Percentiles rank a stretch among this genome's conserved stretches.
phyloP scores from a whole-genome alignment of 371 early-diverging fungal species.

The Basidiobolus meristosporus region DNA sequence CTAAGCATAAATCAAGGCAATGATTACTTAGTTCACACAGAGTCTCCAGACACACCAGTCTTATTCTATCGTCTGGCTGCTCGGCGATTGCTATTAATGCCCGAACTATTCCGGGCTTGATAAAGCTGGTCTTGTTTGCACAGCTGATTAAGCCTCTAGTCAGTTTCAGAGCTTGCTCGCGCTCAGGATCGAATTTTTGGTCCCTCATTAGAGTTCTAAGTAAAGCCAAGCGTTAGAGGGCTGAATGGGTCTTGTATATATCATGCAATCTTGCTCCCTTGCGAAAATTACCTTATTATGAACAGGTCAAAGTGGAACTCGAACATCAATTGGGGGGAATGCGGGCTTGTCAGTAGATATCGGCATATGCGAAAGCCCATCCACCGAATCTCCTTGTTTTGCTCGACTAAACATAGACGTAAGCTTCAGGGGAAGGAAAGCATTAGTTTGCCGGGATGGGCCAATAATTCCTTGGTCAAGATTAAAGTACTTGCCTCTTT shows the following conservation, averaged over 20 bases:
- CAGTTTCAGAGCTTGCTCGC: slow-evolving; percentile 51
- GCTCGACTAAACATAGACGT: no score
- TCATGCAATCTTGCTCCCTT: background rate
- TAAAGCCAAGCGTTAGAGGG: background rate
- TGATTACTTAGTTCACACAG: slow-evolving; percentile 52
- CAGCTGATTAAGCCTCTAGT: no score
- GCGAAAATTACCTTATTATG: slow-evolving; percentile 25
- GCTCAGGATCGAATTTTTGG: slow-evolving; percentile 36
- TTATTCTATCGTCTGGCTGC: slow-evolving; percentile 49
- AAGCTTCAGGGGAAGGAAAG: no score
- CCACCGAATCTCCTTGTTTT: no score
- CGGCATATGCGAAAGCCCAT: slow-evolving; percentile 32
- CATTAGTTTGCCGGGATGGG: no score
- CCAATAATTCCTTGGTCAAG: no score
- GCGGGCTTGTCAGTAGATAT: slow-evolving; percentile 21
- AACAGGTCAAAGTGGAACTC: slow-evolving; percentile 36
- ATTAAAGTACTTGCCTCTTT: no score
- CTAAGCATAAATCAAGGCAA: no score
- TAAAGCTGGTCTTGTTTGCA: slow-evolving; percentile 20
- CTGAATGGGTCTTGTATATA: background rate
- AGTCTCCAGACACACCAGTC: slow-evolving; percentile 54
- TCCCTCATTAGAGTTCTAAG: slow-evolving; percentile 38
- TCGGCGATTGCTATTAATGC: slow-evolving; percentile 60
- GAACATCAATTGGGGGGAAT: slow-evolving; percentile 19
- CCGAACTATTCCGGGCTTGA: slow-evolving; percentile 46